Conservation (phyloP, 139 green algal species). For the Haematococcus lacustris region DNA sequence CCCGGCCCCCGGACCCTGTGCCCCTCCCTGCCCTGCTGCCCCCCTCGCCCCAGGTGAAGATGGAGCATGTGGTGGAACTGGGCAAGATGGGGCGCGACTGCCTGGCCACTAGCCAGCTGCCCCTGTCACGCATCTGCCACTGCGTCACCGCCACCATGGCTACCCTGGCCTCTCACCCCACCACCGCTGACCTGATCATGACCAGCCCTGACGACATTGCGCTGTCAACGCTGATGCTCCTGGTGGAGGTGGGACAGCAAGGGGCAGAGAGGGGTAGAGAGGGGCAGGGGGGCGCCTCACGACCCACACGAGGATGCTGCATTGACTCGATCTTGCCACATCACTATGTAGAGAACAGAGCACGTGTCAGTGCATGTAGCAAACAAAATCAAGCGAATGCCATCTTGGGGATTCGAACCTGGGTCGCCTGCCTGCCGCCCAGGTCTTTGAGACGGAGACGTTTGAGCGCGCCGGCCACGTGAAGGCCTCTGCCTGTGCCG, state of each 20-base stretch:
- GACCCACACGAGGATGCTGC: too few species aligned
- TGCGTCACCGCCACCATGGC: constrained; percentile 44
- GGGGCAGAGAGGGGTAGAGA: background rate
- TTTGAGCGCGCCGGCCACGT: constrained; percentile 47
- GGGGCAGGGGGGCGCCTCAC: background rate
- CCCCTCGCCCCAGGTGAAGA: constrained; percentile 36
- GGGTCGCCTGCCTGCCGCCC: background rate
- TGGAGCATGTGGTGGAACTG: constrained; percentile 45
- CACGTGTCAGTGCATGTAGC: background rate
- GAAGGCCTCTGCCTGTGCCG: constrained; percentile 53
- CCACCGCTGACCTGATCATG: constrained; percentile 52
- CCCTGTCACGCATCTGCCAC: constrained; percentile 39
- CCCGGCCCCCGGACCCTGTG: too few species aligned
- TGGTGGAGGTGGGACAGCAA: constrained; percentile 34
- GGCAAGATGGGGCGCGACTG: constrained; percentile 46
- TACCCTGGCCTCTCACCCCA: constrained; percentile 38
- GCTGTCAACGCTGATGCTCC: constrained; percentile 36
- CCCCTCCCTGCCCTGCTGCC: too few species aligned
- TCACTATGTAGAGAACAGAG: too few species aligned
- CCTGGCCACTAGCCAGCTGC: constrained; percentile 28
- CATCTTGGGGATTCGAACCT: background rate
- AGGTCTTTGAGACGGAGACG: constrained; percentile 25
- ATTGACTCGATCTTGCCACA: background rate
- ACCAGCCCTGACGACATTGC: constrained; percentile 24
- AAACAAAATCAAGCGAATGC: background rate